These are phyloP conservation scores for Rachicladosporium sp. DNA, from an alignment of 2,329 filamentous ascomycete species.

Conservation along the genomic window DNA sequence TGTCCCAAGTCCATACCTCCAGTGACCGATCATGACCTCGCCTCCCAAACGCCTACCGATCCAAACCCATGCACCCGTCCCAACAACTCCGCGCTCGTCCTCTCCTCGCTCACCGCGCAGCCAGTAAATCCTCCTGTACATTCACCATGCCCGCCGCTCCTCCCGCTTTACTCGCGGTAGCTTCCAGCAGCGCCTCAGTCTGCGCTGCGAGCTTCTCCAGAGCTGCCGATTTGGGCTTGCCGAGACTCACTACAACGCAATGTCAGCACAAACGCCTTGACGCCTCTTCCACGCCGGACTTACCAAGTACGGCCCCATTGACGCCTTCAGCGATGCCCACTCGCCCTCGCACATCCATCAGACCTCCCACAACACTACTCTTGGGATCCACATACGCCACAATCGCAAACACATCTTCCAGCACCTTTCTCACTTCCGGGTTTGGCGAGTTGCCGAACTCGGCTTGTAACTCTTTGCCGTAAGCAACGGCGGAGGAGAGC, in stretches of 20 bases:
- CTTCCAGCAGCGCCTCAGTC: conserved; percentile 73
- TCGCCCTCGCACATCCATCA: conserved; percentile 65
- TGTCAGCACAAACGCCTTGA: conserved; percentile 51
- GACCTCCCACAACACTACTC: conserved; percentile 63
- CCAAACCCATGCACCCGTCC: no score
- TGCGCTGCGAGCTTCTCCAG: conserved; percentile 78
- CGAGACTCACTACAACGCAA: conserved; percentile 57
- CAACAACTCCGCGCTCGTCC: no score
- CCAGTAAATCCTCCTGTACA: conserved; percentile 39
- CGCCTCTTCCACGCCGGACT: conserved; percentile 51
- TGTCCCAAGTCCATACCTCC: no score
- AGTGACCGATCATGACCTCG: no score
- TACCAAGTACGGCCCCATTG: conserved; percentile 83
- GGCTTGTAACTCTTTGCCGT: conserved; percentile 64
- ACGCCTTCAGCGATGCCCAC: conserved; percentile 79
- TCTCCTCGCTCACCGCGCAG: not conserved
- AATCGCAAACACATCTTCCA: conserved; percentile 77
- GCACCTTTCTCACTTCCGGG: conserved; percentile 56
- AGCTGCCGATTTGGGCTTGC: conserved; percentile 76
- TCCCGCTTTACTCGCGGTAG: conserved; percentile 47
- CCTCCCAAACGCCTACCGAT: no score
- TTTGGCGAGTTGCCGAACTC: conserved; percentile 65
- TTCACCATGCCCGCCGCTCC: conserved; percentile 76
- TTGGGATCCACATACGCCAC: conserved; percentile 77
- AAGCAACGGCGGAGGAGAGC: conserved; percentile 58